These are phyloP conservation scores for Pseudopithomyces maydicus DNA, from an alignment of 2,329 filamentous ascomycete genomes.

Conservation along the genomic window DNA sequence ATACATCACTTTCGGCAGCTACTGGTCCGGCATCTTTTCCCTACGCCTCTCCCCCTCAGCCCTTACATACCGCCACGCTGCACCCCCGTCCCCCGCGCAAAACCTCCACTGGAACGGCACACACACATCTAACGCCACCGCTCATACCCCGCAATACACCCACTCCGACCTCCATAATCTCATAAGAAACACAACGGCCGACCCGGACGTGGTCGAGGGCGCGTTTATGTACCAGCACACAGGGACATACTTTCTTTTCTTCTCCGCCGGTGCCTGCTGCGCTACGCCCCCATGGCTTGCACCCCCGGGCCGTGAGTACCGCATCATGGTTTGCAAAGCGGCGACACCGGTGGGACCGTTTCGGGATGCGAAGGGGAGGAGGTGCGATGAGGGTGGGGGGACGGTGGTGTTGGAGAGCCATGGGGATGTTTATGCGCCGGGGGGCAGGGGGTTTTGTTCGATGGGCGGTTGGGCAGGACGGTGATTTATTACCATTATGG, in stretches of 20 bases:
- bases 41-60: slow-evolving; percentile 50
- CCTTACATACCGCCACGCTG: not conserved
- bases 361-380: slow-evolving; percentile 31
- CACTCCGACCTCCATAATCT: not conserved
- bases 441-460: slow-evolving; percentile 37
- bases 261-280: slow-evolving; percentile 65
- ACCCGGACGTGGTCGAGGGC: slow-evolving; percentile 53
- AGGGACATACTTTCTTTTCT: slow-evolving; percentile 66
- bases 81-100: not conserved
- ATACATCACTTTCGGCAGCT: slow-evolving; percentile 67
- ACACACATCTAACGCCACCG: no score
- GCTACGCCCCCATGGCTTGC: slow-evolving; percentile 55
- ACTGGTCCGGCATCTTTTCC: slow-evolving; percentile 69
- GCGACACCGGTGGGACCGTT: slow-evolving; percentile 57
- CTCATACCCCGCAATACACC: not conserved
- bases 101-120: no score
- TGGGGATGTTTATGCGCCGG: slow-evolving; percentile 45
- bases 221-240: slow-evolving; percentile 57
- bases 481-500: slow-evolving; percentile 42
- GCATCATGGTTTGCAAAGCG: slow-evolving; percentile 65
- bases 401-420: slow-evolving; percentile 65
- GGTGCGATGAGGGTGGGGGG: slow-evolving; percentile 58
- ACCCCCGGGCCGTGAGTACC: slow-evolving; percentile 63
- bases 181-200: slow-evolving; percentile 17
- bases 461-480: slow-evolving; percentile 18